Conservation (phyloP, 371 early-diverging fungal species). For the Mucor saturninus region DNA sequence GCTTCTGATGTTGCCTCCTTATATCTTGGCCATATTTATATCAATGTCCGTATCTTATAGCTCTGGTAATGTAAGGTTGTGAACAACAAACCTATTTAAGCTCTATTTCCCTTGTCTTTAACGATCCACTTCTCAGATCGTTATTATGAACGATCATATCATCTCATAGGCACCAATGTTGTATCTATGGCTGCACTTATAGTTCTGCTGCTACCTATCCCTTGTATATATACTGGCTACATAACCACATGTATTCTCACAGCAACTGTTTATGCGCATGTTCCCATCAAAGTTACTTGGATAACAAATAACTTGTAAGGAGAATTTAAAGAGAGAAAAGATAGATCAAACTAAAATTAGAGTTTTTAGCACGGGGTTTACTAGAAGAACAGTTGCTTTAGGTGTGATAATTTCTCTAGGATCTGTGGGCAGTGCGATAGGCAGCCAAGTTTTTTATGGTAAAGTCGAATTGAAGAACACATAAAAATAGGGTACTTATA, state of each 20-base stretch:
- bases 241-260: slow-evolving; percentile 36
- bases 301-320: slow-evolving; percentile 48
- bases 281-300: slow-evolving; percentile 46
- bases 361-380: slow-evolving; percentile 37
- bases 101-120: neutral
- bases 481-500: neutral
- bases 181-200: slow-evolving; percentile 20
- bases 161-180: slow-evolving; percentile 36
- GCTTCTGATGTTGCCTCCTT: slow-evolving; percentile 36
- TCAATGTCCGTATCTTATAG: slow-evolving; percentile 30
- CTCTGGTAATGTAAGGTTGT: slow-evolving; percentile 30
- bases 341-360: neutral
- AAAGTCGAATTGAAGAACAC: neutral
- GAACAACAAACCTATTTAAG: neutral
- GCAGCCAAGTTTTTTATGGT: slow-evolving; percentile 46
- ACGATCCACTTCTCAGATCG: neutral
- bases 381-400: slow-evolving; percentile 46
- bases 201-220: neutral
- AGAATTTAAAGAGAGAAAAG: neutral
- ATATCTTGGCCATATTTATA: slow-evolving; percentile 29
- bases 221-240: neutral
- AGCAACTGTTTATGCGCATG: slow-evolving; percentile 41
- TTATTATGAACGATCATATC: slow-evolving; percentile 38
- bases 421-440: slow-evolving; percentile 44
- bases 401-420: slow-evolving; percentile 47